These are phyloP conservation scores for Madurella mycetomatis DNA, from an alignment of 2,329 filamentous ascomycete genomes.

Conservation along the genomic window DNA sequence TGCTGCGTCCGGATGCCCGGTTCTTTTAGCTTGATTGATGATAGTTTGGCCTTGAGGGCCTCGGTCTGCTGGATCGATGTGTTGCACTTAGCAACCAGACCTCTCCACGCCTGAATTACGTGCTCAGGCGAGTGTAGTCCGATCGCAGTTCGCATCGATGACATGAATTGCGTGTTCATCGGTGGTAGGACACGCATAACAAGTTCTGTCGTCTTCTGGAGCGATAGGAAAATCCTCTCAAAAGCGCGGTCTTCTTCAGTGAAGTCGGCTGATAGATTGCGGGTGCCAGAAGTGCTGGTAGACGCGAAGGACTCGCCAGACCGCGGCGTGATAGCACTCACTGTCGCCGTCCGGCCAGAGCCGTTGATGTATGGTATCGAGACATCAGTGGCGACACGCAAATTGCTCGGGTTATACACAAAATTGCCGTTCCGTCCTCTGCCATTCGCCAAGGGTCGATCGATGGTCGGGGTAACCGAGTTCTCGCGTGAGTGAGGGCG, in stretches of 20 bases:
- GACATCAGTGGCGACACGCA: slow-evolving; percentile 55
- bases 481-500: slow-evolving; percentile 48
- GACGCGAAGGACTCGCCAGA: slow-evolving; percentile 77
- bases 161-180: slow-evolving; percentile 62
- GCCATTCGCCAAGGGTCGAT: slow-evolving; percentile 39
- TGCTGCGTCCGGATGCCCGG: slow-evolving; percentile 64
- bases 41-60: slow-evolving; percentile 66
- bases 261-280: slow-evolving; percentile 55
- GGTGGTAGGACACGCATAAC: slow-evolving; percentile 67
- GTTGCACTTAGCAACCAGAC: slow-evolving; percentile 66
- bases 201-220: slow-evolving; percentile 69
- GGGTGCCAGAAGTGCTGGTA: slow-evolving; percentile 45
- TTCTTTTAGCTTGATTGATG: slow-evolving; percentile 79
- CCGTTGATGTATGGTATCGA: slow-evolving; percentile 47
- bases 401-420: slow-evolving; percentile 47
- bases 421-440: slow-evolving; percentile 37
- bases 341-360: slow-evolving; percentile 46
- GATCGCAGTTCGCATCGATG: slow-evolving; percentile 60
- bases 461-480: slow-evolving; percentile 50
- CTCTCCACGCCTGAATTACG: slow-evolving; percentile 62
- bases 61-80: slow-evolving; percentile 69
- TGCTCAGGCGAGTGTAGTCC: slow-evolving; percentile 56
- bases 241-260: slow-evolving; percentile 76
- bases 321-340: slow-evolving; percentile 65
- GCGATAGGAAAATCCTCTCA: slow-evolving; percentile 73